Conservation (phyloP, 2,329 filamentous ascomycete species). For the Aquanectria penicillioides region DNA sequence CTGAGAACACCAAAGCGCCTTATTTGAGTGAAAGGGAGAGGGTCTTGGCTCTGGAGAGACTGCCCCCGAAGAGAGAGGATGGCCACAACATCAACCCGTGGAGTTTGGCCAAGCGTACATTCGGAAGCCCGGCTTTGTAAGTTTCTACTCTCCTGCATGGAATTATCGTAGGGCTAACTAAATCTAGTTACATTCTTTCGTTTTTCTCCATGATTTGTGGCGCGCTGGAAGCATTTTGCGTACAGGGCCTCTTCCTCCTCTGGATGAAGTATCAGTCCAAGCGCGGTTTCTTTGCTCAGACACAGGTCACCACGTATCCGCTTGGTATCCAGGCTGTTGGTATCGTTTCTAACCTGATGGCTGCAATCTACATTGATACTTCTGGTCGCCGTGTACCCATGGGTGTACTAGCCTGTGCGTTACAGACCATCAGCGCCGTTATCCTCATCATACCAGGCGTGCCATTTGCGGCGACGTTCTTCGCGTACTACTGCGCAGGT, state of each 20-base stretch:
- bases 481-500: constrained; percentile 33
- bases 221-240: constrained; percentile 34
- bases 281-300: constrained; percentile 32
- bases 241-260: constrained; percentile 39
- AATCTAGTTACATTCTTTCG: constrained; percentile 24
- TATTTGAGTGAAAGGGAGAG: constrained; percentile 49
- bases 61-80: constrained; percentile 46
- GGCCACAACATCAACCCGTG: constrained; percentile 46
- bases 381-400: constrained; percentile 20
- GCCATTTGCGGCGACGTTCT: constrained; percentile 31
- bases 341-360: constrained; percentile 33
- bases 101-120: constrained; percentile 42
- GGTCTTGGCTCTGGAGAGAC: constrained; percentile 41
- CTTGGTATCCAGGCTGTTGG: constrained; percentile 39
- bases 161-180: accelerated
- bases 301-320: constrained; percentile 40
- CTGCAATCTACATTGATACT: constrained; percentile 34
- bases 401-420: constrained; percentile 19
- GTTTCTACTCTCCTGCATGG: not conserved
- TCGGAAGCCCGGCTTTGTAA: constrained; percentile 42
- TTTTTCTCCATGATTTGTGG: constrained; percentile 44
- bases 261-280: constrained; percentile 37
- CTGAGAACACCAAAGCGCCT: constrained; percentile 49
- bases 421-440: constrained; percentile 31
- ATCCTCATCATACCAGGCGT: constrained; percentile 32